phyloP scores from a whole-genome alignment of 495 filamentous ascomycete species.

The Polyplosphaeria fusca region DNA sequence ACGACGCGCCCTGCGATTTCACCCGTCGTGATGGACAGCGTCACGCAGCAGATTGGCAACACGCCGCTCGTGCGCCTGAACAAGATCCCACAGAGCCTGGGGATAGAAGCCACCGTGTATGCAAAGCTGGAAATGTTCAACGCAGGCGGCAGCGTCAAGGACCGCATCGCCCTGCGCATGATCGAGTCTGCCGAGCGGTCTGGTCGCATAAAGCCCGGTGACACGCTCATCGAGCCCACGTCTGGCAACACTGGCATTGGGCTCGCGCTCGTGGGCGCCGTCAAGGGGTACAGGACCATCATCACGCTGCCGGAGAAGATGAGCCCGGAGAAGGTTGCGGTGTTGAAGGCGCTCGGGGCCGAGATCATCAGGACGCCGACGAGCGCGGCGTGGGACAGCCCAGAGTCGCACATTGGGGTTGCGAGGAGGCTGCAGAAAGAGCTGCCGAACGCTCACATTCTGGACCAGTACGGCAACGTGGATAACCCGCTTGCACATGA shows the following conservation, averaged over 20 bases:
- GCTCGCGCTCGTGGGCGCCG: slow-evolving; percentile 84
- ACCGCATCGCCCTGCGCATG: slow-evolving; percentile 96
- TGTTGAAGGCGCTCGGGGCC: slow-evolving; percentile 86
- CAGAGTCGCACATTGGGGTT: slow-evolving; percentile 96
- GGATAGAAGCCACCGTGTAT: slow-evolving; percentile 86
- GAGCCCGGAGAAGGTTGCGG: slow-evolving; percentile 95
- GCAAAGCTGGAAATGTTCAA: slow-evolving; percentile 97
- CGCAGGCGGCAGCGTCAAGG: slow-evolving; percentile 96
- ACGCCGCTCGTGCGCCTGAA: slow-evolving; percentile 92
- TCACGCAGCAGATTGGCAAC: slow-evolving; percentile 79
- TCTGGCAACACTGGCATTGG: slow-evolving; percentile 98
- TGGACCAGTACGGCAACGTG: slow-evolving; percentile 91
- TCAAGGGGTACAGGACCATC: slow-evolving; percentile 97
- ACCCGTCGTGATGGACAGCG: slow-evolving; percentile 56
- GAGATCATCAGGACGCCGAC: slow-evolving; percentile 98
- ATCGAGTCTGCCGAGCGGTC: slow-evolving; percentile 89
- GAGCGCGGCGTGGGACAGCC: slow-evolving; percentile 87
- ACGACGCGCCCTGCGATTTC: slow-evolving; percentile 50
- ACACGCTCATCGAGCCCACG: slow-evolving; percentile 96
- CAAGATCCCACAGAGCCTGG: slow-evolving; percentile 81
- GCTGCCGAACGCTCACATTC: slow-evolving; percentile 91
- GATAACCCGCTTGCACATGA: slow-evolving; percentile 96
- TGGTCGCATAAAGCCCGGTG: slow-evolving; percentile 93
- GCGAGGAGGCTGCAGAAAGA: slow-evolving; percentile 87
- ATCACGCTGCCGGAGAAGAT: slow-evolving; percentile 99